These are phyloP conservation scores for Colletotrichum cereale DNA, from an alignment of 2,329 filamentous ascomycete genomes.

Conservation along the genomic window DNA sequence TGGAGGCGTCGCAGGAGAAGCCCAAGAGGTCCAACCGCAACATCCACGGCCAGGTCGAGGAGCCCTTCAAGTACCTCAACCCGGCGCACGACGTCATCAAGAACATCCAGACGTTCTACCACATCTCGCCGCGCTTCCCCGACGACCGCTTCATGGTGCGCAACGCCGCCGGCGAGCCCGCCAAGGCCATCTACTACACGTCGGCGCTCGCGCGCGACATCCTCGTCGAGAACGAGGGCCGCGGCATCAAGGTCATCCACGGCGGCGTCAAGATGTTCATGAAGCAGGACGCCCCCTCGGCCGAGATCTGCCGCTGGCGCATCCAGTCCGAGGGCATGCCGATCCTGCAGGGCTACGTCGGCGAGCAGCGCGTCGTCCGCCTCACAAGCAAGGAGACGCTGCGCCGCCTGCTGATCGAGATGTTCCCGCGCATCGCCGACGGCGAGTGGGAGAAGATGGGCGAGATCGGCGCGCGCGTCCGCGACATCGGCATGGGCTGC, in stretches of 20 bases:
- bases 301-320: slow-evolving; percentile 90
- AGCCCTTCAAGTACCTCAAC: slow-evolving; percentile 93
- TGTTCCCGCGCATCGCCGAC: slow-evolving; percentile 91
- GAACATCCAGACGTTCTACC: slow-evolving; percentile 86
- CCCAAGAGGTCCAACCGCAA: slow-evolving; percentile 56
- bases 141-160: slow-evolving; percentile 95
- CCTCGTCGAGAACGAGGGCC: slow-evolving; percentile 86
- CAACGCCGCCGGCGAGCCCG: slow-evolving; percentile 87
- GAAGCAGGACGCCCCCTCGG: slow-evolving; percentile 92
- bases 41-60: slow-evolving; percentile 74
- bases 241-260: slow-evolving; percentile 95
- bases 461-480: slow-evolving; percentile 88
- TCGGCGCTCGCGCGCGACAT: slow-evolving; percentile 87
- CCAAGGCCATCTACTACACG: slow-evolving; percentile 98
- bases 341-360: slow-evolving; percentile 91
- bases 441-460: slow-evolving; percentile 81
- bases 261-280: slow-evolving; percentile 99
- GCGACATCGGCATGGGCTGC: slow-evolving; percentile 88
- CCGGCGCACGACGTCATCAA: slow-evolving; percentile 80
- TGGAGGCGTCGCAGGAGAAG: slow-evolving; percentile 48
- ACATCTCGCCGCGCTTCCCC: slow-evolving; percentile 86
- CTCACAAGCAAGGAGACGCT: slow-evolving; percentile 85
- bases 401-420: slow-evolving; percentile 86
- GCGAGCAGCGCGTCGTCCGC: slow-evolving; percentile 79
- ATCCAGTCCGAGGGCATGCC: slow-evolving; percentile 95